These are phyloP conservation scores for Rhodofomes roseus DNA, from an alignment of 1,284 basidiomycete species.

Conservation along the genomic window DNA sequence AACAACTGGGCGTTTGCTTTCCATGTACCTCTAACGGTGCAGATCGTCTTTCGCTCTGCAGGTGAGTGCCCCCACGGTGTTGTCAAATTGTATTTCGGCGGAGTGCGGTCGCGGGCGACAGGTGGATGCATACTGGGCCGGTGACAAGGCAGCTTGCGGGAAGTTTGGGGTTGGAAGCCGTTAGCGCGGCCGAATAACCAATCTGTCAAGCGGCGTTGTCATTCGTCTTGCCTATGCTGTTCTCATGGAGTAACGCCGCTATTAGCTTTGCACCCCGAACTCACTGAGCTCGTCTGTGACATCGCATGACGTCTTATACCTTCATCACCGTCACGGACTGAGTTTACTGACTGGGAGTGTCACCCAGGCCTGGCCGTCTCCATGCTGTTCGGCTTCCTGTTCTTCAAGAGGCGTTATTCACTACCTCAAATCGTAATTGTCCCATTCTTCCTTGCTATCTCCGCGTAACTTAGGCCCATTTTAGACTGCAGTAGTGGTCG, in stretches of 20 bases:
- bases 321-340: background rate
- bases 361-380: conserved; percentile 58
- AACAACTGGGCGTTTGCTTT: conserved; percentile 87
- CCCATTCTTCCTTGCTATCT: background rate
- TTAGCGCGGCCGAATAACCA: no score
- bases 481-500: conserved; percentile 66
- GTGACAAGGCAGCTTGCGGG: background rate
- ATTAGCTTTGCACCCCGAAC: background rate
- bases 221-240: no score
- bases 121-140: background rate
- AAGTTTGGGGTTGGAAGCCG: no score
- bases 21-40: conserved; percentile 76
- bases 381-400: conserved; percentile 60
- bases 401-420: conserved; percentile 60
- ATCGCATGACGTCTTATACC: conserved; percentile 3
- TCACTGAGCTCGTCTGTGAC: conserved; percentile 10
- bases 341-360: background rate
- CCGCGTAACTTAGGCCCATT: background rate
- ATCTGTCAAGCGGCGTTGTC: no score
- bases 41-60: conserved; percentile 88
- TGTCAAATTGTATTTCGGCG: background rate
- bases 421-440: conserved; percentile 56
- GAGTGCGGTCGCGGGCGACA: background rate
- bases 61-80: conserved; percentile 40
- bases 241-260: no score